Percentiles rank a stretch among this genome's conserved stretches.
Evolutionary conservation across 164 flowering plant genomes (phyloP).

Genomic region (Umbellularia californica): DNA sequence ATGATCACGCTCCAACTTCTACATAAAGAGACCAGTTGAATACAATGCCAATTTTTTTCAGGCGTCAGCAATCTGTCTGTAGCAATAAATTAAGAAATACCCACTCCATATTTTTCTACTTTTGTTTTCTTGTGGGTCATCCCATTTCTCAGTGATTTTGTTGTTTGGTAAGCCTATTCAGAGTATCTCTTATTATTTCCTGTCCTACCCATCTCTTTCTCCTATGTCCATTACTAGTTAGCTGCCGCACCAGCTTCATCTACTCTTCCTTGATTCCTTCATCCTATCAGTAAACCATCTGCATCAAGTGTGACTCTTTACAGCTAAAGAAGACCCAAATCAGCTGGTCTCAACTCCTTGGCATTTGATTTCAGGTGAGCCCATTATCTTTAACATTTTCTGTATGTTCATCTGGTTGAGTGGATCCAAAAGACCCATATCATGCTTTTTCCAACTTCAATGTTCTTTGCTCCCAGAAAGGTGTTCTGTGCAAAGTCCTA

Average conservation of each 20-base stretch:
- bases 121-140: slow-evolving; percentile 5
- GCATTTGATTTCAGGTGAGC: slow-evolving; percentile 10
- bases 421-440: background rate
- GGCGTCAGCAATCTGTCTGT: background rate
- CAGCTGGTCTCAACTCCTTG: background rate
- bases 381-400: background rate
- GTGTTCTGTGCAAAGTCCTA: background rate
- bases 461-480: too few species aligned
- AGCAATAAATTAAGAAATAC: background rate
- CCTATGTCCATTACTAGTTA: background rate
- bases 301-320: background rate
- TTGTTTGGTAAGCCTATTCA: slow-evolving; percentile 3
- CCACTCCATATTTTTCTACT: background rate
- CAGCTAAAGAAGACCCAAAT: background rate
- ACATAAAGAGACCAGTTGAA: background rate
- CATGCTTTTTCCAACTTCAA: too few species aligned
- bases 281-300: background rate
- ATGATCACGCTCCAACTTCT: background rate
- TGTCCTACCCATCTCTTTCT: background rate
- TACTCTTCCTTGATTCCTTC: slow-evolving; percentile 2
- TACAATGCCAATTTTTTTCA: background rate
- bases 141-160: background rate
- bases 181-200: slow-evolving; percentile 4
- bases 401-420: background rate
- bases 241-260: background rate